Conservation (phyloP, 163 green algal genomes). For the Volvox carteri region DNA sequence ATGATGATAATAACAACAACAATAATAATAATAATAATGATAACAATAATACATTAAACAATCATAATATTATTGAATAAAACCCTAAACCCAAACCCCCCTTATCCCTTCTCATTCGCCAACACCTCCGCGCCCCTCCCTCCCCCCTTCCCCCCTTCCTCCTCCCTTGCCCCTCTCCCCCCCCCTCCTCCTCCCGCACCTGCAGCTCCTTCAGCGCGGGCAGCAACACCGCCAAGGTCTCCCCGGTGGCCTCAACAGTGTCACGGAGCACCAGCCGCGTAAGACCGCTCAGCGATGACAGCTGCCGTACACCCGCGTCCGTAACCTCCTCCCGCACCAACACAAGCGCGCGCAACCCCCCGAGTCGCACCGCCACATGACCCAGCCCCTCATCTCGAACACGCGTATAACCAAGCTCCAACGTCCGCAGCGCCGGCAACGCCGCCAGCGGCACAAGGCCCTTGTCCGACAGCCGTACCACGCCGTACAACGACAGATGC, state of each 20-base stretch:
- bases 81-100: no score
- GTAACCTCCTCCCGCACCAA: conserved; percentile 71
- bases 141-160: neutral
- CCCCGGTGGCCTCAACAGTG: conserved; percentile 63
- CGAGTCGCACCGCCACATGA: conserved; percentile 62
- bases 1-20: no score
- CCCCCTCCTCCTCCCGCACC: conserved; percentile 14
- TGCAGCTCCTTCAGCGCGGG: conserved; percentile 43
- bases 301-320: conserved; percentile 65
- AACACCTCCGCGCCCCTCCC: neutral
- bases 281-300: conserved; percentile 64
- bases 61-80: no score
- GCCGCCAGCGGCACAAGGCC: conserved; percentile 66
- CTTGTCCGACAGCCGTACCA: conserved; percentile 71
- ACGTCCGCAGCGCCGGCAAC: conserved; percentile 51
- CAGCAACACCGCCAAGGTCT: conserved; percentile 60
- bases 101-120: neutral
- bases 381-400: conserved; percentile 72
- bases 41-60: no score
- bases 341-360: conserved; percentile 59
- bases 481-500: conserved; percentile 71
- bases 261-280: conserved; percentile 70
- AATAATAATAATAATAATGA: no score
- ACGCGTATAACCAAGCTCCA: conserved; percentile 71
- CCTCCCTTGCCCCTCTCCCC: neutral